phyloP scores from a whole-genome alignment of 2,329 filamentous ascomycete genomes.

The Phialemonium atrogriseum region DNA sequence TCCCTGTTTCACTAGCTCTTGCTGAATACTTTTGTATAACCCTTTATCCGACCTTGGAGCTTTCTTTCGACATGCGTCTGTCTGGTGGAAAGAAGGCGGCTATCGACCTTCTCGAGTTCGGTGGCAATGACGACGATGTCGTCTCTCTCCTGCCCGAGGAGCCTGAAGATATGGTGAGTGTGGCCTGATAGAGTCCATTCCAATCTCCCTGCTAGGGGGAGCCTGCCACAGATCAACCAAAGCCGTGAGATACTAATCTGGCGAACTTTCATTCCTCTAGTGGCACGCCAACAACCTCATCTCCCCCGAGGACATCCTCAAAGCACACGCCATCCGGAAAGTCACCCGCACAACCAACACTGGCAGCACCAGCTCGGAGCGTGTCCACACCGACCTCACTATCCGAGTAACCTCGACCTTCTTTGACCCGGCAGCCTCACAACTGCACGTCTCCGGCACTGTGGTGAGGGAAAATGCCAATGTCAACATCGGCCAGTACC shows the following conservation, averaged over 20 bases:
- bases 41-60: too few species aligned
- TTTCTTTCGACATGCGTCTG: background rate
- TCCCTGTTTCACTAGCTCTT: too few species aligned
- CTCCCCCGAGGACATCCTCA: constrained; percentile 41
- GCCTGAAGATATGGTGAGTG: constrained; percentile 26
- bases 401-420: constrained; percentile 49
- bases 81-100: background rate
- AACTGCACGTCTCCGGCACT: constrained; percentile 47
- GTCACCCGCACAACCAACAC: constrained; percentile 37
- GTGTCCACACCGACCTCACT: constrained; percentile 49
- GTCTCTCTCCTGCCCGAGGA: constrained; percentile 32
- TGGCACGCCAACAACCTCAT: constrained; percentile 58
- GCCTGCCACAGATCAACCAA: too few species aligned
- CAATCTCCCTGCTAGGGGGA: too few species aligned
- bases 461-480: constrained; percentile 44
- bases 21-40: too few species aligned
- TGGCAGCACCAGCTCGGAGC: constrained; percentile 38
- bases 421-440: constrained; percentile 47
- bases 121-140: constrained; percentile 22
- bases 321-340: constrained; percentile 48
- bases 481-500: constrained; percentile 46
- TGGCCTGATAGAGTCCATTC: background rate
- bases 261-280: constrained; percentile 8
- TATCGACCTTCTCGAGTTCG: background rate
- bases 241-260: background rate